A percentile compares a stretch with the other conserved stretches of the same genome.
phyloP scores from a whole-genome alignment of 2,329 filamentous ascomycete genomes.

The Magnaporthales sp. region DNA sequence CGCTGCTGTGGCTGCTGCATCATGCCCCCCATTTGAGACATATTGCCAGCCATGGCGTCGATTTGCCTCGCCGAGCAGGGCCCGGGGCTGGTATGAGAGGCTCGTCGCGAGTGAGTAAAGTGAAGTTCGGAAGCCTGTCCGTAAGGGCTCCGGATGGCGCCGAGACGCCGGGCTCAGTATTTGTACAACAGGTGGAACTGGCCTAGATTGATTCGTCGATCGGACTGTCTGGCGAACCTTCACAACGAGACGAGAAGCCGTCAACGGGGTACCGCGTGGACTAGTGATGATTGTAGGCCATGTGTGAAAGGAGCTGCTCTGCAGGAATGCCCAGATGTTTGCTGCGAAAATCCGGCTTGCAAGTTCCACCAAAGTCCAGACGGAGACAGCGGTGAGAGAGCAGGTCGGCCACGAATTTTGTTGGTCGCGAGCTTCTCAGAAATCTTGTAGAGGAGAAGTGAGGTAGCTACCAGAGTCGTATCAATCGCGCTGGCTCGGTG shows the following conservation, averaged over 20 bases:
- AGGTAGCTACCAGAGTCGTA: background rate
- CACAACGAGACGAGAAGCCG: background rate
- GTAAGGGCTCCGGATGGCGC: background rate
- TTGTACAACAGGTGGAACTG: background rate
- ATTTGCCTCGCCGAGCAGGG: background rate
- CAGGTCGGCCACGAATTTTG: background rate
- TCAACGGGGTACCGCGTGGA: background rate
- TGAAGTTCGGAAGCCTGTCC: background rate
- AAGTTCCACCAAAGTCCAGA: background rate
- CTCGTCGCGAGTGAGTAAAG: background rate
- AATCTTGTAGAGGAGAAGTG: background rate
- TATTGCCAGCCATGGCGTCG: constrained; percentile 52
- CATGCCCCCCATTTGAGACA: constrained; percentile 40
- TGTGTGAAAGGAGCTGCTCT: background rate
- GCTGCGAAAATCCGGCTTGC: background rate
- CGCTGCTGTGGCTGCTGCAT: constrained; percentile 31
- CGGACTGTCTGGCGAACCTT: background rate
- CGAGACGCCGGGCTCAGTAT: background rate
- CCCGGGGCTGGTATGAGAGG: background rate
- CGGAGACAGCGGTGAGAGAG: background rate
- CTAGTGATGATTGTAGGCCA: background rate
- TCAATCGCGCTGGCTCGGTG: background rate
- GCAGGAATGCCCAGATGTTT: background rate
- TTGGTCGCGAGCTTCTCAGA: background rate
- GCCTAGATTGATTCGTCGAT: background rate